Percentiles rank a stretch among this genome's conserved stretches.
These are phyloP conservation scores for Tetraselmis striata DNA, from an alignment of 139 green algal genomes.

Conservation along the genomic window DNA sequence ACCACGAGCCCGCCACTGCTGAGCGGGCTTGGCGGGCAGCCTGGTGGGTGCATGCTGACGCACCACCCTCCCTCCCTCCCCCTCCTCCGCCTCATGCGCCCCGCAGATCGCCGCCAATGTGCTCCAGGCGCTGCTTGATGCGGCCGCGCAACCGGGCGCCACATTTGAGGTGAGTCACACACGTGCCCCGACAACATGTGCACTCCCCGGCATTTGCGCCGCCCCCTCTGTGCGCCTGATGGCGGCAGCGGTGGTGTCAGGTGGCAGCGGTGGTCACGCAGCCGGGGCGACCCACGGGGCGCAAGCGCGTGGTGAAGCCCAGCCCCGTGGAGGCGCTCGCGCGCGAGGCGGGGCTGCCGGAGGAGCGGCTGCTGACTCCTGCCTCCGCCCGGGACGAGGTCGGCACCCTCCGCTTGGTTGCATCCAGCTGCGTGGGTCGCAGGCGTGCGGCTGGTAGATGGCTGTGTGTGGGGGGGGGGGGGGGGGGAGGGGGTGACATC, in stretches of 20 bases:
- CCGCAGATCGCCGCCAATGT: conserved; percentile 66
- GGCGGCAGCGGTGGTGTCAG: too few relatives aligned
- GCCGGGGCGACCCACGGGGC: conserved; percentile 59
- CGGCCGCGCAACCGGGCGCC: conserved; percentile 28
- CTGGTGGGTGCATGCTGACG: too few relatives aligned
- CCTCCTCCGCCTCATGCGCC: too few relatives aligned
- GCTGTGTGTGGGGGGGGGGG: too few relatives aligned
- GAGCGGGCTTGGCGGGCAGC: too few relatives aligned
- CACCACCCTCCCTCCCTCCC: too few relatives aligned
- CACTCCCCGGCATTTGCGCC: neutral
- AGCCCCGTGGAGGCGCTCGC: conserved; percentile 61
- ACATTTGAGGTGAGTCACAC: conserved; percentile 47
- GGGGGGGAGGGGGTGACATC: too few relatives aligned
- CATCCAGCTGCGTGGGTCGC: too few relatives aligned
- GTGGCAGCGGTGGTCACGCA: conserved; percentile 75
- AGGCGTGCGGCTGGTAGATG: too few relatives aligned
- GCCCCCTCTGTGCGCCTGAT: neutral
- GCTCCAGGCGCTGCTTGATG: conserved; percentile 55
- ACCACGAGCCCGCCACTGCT: too few relatives aligned
- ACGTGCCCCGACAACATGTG: neutral
- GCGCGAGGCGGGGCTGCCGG: conserved; percentile 25
- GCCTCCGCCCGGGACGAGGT: conserved; percentile 31
- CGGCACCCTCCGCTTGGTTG: too few relatives aligned
- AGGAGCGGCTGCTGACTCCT: conserved; percentile 46
- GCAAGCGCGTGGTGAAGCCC: conserved; percentile 44